These are phyloP conservation scores for Chrysoporthe cubensis DNA, from an alignment of 2,329 filamentous ascomycete genomes.

Conservation along the genomic window DNA sequence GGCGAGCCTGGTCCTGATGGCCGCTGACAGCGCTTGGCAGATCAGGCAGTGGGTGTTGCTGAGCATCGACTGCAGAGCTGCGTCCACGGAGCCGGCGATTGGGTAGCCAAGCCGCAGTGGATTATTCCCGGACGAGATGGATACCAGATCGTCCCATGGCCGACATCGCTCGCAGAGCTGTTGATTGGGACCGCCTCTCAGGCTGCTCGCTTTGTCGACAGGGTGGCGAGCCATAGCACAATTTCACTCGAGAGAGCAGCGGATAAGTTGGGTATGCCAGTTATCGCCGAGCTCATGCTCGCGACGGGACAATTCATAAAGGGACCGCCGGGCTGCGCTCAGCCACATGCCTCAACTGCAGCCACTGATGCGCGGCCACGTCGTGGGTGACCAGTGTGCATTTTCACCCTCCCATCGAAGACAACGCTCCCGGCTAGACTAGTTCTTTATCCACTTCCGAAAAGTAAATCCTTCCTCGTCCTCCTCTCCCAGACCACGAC, in stretches of 20 bases:
- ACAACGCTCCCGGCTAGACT: background rate
- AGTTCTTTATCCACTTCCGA: constrained; percentile 51
- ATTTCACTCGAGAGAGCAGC: background rate
- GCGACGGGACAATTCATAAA: background rate
- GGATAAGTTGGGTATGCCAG: background rate
- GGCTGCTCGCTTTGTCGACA: constrained; percentile 5
- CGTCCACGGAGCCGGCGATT: constrained; percentile 16
- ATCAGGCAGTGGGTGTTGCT: constrained; percentile 8
- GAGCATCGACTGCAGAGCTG: constrained; percentile 5
- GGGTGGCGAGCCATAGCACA: constrained; percentile 7
- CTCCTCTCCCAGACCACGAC: constrained; percentile 61
- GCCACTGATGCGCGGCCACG: constrained; percentile 16
- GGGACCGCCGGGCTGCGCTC: background rate
- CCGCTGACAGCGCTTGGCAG: constrained; percentile 6
- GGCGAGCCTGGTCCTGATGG: constrained; percentile 7
- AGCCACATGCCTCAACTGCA: constrained; percentile 10
- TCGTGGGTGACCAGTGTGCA: constrained; percentile 10
- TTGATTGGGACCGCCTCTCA: constrained; percentile 1
- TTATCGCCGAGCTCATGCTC: background rate
- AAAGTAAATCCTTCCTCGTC: constrained; percentile 57
- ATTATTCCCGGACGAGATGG: constrained; percentile 12
- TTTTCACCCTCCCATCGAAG: background rate
- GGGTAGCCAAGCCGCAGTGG: constrained; percentile 9
- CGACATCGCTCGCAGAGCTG: constrained; percentile 16
- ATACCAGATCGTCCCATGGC: constrained; percentile 12